phyloP scores from a whole-genome alignment of 768 basidiomycete genomes.

The Termitomyces sp. region DNA sequence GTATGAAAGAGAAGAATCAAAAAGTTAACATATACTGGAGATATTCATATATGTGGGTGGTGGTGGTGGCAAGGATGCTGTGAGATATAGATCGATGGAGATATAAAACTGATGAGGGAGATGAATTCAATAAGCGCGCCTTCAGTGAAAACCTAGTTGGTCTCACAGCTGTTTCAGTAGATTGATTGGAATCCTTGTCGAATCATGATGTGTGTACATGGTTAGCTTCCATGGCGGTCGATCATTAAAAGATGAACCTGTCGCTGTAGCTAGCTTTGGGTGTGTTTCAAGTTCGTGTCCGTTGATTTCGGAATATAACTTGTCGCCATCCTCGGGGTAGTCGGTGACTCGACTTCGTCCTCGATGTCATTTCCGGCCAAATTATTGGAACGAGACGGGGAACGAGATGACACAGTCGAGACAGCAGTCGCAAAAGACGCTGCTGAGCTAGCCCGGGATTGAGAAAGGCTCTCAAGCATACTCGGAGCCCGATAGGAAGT shows the following conservation, averaged over 20 bases:
- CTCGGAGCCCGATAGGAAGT: conserved; percentile 11
- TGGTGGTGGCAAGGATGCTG: background rate
- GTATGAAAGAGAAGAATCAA: background rate
- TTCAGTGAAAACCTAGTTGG: background rate
- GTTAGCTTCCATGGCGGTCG: background rate
- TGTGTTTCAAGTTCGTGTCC: background rate
- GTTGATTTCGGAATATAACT: conserved; percentile 5
- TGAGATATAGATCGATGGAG: background rate
- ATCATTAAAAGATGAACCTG: background rate
- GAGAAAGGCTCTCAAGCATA: conserved; percentile 2
- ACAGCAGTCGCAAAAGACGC: conserved; percentile 29
- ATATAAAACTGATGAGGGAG: background rate
- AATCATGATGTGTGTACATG: background rate
- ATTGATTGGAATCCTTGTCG: background rate
- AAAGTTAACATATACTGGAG: background rate
- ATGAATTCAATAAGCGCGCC: background rate
- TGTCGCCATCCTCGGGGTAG: conserved; percentile 10
- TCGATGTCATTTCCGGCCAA: conserved; percentile 3
- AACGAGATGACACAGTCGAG: conserved; percentile 21
- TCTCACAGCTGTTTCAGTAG: background rate
- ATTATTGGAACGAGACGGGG: background rate
- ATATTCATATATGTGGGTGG: background rate
- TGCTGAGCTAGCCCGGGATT: conserved; percentile 21
- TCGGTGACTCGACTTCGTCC: conserved; percentile 6
- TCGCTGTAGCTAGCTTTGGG: background rate